Evolutionary conservation across 208 protist genomes (phyloP).

Genomic region (Wallacemonas collosoma): DNA sequence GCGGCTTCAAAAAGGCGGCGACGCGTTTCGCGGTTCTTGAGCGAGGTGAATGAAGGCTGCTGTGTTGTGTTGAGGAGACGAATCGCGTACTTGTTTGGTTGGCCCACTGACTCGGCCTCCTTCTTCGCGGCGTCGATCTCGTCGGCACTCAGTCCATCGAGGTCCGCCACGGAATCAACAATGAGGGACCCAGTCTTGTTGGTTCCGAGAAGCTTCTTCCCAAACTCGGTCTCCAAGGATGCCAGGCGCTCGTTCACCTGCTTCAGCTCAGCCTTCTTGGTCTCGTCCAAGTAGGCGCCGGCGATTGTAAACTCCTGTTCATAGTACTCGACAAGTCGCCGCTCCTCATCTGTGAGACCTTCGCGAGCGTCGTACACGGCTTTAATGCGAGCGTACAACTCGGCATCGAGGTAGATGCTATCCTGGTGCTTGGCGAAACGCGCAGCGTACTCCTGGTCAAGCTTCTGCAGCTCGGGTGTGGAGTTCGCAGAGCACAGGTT

Average conservation of each 20-base stretch:
- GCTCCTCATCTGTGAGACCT: constrained; percentile 34
- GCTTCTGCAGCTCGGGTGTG: constrained; percentile 23
- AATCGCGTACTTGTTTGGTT: constrained; percentile 48
- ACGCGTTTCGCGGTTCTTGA: constrained; percentile 42
- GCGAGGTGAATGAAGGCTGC: constrained; percentile 41
- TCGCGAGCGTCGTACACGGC: constrained; percentile 22
- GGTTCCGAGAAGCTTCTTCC: constrained; percentile 37
- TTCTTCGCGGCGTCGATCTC: constrained; percentile 36
- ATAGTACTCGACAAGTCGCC: constrained; percentile 36
- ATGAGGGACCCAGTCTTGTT: constrained; percentile 34
- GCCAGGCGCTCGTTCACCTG: constrained; percentile 49
- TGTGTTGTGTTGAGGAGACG: constrained; percentile 56
- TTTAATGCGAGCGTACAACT: constrained; percentile 26
- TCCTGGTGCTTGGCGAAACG: constrained; percentile 22
- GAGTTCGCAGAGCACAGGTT: constrained; percentile 26
- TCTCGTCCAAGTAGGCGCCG: constrained; percentile 36
- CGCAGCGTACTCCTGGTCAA: constrained; percentile 21
- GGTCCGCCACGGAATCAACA: constrained; percentile 37
- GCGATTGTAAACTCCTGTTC: constrained; percentile 39
- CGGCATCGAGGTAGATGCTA: constrained; percentile 20
- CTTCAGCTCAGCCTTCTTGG: constrained; percentile 40
- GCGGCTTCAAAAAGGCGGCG: constrained; percentile 44
- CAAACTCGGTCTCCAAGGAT: constrained; percentile 35
- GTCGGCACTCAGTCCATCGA: constrained; percentile 44
- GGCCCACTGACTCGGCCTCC: constrained; percentile 36